Evolutionary conservation across 2,329 filamentous ascomycete genomes (phyloP).

Genomic region (Pezicula radicicola): DNA sequence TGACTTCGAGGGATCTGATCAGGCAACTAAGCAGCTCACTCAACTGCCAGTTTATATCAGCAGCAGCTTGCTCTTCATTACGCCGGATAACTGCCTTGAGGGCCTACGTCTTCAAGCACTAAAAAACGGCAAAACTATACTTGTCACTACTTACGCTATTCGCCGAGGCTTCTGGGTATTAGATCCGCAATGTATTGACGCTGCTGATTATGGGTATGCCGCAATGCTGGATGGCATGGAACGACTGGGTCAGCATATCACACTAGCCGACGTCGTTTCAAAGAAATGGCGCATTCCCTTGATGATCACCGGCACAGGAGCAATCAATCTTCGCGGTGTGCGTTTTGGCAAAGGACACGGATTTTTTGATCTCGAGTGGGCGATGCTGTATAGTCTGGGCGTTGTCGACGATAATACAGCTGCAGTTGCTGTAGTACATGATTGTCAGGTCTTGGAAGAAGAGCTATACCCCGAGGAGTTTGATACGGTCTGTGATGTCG

Average conservation of each 20-base stretch:
- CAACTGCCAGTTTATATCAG: constrained; percentile 26
- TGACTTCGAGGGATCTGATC: constrained; percentile 30
- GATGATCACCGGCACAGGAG: constrained; percentile 30
- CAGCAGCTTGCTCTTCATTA: constrained; percentile 28
- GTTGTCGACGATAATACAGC: constrained; percentile 16
- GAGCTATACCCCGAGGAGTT: constrained; percentile 25
- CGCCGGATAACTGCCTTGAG: constrained; percentile 35
- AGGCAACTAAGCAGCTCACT: constrained; percentile 22
- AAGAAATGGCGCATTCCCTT: constrained; percentile 24
- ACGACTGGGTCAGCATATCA: constrained; percentile 26
- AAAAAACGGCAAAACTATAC: constrained; percentile 31
- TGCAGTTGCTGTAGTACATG: constrained; percentile 30
- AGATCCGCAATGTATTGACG: constrained; percentile 24
- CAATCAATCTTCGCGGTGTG: constrained; percentile 29
- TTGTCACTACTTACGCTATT: constrained; percentile 32
- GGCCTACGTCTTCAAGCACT: constrained; percentile 28
- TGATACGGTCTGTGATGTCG: constrained; percentile 33
- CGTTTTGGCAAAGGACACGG: constrained; percentile 30
- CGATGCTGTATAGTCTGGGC: constrained; percentile 28
- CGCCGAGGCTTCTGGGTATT: constrained; percentile 33
- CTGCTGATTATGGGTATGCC: constrained; percentile 23
- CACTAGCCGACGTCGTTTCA: constrained; percentile 29
- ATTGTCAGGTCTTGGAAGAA: constrained; percentile 31
- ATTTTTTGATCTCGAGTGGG: constrained; percentile 35
- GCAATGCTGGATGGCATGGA: constrained; percentile 35